These are phyloP conservation scores for Bromus sterilis DNA, from an alignment of 176 grass and related monocot genomes.

Conservation along the genomic window DNA sequence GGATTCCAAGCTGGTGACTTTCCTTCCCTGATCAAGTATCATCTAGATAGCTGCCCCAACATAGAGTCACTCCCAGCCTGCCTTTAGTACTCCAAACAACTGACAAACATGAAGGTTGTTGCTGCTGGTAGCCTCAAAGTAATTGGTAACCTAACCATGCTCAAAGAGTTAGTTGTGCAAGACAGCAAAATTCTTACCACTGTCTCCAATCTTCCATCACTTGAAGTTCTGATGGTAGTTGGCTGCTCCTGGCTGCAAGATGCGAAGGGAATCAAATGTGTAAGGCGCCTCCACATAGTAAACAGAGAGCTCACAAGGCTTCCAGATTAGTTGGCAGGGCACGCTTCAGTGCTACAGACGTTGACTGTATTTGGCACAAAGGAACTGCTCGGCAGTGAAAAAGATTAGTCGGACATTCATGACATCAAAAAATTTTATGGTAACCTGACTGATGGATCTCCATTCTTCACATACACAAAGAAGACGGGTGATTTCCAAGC, in stretches of 20 bases:
- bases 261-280: background rate
- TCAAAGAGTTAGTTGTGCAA: conserved; percentile 9
- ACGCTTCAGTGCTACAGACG: background rate
- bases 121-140: conserved; percentile 10
- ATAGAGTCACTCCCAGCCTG: conserved; percentile 28
- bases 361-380: background rate
- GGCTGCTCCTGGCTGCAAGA: conserved; percentile 18
- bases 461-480: conserved; percentile 26
- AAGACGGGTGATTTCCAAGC: background rate
- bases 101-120: conserved; percentile 2
- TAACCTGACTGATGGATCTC: conserved; percentile 4
- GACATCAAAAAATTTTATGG: conserved; percentile 25
- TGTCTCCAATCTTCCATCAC: conserved; percentile 28
- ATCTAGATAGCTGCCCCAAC: conserved; percentile 26
- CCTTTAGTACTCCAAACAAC: conserved; percentile 6
- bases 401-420: conserved; percentile 6
- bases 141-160: conserved; percentile 2
- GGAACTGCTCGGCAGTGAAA: conserved; percentile 7
- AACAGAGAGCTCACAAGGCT: conserved; percentile 3
- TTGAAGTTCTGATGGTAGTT: conserved; percentile 3
- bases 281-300: conserved; percentile 8
- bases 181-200: background rate
- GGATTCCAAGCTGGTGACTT: conserved; percentile 14
- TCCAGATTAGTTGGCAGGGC: conserved; percentile 26
- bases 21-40: conserved; percentile 20